Conservation (phyloP, 2,329 filamentous ascomycete genomes). For the Aspergillus sp. region DNA sequence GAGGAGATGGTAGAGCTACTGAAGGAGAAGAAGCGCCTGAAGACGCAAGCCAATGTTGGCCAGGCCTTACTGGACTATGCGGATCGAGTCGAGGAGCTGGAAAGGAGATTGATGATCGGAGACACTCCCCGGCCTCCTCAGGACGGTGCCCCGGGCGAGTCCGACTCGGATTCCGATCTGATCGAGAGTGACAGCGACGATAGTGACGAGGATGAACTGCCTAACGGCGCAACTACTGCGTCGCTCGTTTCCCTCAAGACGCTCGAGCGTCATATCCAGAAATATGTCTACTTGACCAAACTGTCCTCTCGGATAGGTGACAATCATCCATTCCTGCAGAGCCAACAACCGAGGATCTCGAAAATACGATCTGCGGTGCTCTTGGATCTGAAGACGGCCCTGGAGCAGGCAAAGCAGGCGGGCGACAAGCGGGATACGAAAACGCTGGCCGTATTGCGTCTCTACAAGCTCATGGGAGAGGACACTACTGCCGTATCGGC, state of each 20-base stretch:
- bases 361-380: constrained; percentile 64
- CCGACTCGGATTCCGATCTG: constrained; percentile 39
- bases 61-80: constrained; percentile 50
- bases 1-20: constrained; percentile 65
- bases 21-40: constrained; percentile 66
- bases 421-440: constrained; percentile 39
- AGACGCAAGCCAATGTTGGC: constrained; percentile 64
- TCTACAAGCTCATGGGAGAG: constrained; percentile 65
- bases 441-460: constrained; percentile 58
- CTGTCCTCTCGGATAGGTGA: constrained; percentile 55
- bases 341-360: constrained; percentile 58
- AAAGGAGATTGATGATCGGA: constrained; percentile 69
- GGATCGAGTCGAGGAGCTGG: constrained; percentile 59
- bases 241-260: constrained; percentile 43
- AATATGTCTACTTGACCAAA: constrained; percentile 59
- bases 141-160: constrained; percentile 21
- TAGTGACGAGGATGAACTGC: constrained; percentile 36
- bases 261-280: constrained; percentile 58
- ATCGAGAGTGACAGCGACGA: constrained; percentile 33
- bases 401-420: constrained; percentile 57
- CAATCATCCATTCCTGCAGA: constrained; percentile 64
- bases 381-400: constrained; percentile 64
- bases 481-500: constrained; percentile 61
- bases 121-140: constrained; percentile 29
- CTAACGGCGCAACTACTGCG: constrained; percentile 38